Percentiles rank a stretch among this genome's conserved stretches.
Evolutionary conservation across 2,329 filamentous ascomycete genomes (phyloP).

Genomic region (Epichloe bromicola): DNA sequence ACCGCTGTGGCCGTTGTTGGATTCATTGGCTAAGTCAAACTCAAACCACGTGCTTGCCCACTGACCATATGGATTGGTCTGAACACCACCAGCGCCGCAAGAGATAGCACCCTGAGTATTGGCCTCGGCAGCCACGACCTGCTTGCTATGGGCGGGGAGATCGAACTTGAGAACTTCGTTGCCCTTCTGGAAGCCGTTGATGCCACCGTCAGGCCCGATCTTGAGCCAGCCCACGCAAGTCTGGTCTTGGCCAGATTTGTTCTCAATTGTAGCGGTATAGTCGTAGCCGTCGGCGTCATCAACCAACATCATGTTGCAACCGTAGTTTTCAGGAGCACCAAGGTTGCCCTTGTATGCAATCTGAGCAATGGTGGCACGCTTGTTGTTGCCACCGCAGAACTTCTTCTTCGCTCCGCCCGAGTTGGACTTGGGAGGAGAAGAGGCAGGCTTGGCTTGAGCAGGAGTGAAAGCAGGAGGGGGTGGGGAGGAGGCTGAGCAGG

Average conservation of each 20-base stretch:
- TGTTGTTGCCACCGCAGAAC: conserved; percentile 25
- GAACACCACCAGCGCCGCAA: conserved; percentile 23
- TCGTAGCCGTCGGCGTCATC: conserved; percentile 26
- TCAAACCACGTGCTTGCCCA: conserved; percentile 35
- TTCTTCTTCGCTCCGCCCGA: conserved; percentile 12
- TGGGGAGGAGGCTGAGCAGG: background rate
- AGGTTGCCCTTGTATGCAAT: conserved; percentile 36
- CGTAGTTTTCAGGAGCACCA: conserved; percentile 27
- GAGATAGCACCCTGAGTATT: conserved; percentile 37
- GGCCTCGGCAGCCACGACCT: conserved; percentile 30
- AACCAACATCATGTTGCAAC: conserved; percentile 40
- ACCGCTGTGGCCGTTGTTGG: conserved; percentile 37
- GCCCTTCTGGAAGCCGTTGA: conserved; percentile 37
- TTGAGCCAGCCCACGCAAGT: conserved; percentile 38
- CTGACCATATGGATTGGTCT: conserved; percentile 25
- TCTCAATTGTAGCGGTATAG: conserved; percentile 29
- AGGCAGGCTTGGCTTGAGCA: conserved; percentile 1
- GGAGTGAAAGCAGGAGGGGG: background rate
- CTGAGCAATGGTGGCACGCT: conserved; percentile 33
- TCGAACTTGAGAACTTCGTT: conserved; percentile 28
- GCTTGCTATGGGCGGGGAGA: conserved; percentile 22
- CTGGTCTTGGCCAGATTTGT: conserved; percentile 21
- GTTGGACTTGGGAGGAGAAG: conserved; percentile 8
- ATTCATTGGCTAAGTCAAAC: conserved; percentile 32
- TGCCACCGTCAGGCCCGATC: conserved; percentile 30